Evolutionary conservation across 2,329 filamentous ascomycete genomes (phyloP).

Genomic region (Incumbomyces lentus): DNA sequence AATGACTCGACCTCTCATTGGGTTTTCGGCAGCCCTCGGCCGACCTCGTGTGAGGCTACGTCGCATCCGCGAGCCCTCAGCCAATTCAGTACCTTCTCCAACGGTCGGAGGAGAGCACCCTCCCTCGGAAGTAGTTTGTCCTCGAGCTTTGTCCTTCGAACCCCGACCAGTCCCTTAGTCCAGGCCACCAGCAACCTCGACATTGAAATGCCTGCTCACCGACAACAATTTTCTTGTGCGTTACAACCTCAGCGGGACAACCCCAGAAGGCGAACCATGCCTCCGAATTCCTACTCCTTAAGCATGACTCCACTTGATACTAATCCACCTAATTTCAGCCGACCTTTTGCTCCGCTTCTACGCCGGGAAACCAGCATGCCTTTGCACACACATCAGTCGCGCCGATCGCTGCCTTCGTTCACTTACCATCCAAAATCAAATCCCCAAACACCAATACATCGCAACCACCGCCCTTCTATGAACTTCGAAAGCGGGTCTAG

Average conservation of each 20-base stretch:
- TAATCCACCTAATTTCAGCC: conserved; percentile 29
- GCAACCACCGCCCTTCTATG: conserved; percentile 57
- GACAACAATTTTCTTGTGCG: conserved; percentile 46
- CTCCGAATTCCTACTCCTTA: conserved; percentile 48
- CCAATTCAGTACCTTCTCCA: not conserved
- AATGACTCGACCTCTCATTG: conserved; percentile 1
- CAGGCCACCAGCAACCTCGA: conserved; percentile 81
- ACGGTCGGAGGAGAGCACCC: conserved; percentile 33
- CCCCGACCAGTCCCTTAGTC: conserved; percentile 84
- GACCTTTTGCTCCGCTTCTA: conserved; percentile 31
- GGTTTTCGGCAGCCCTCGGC: not conserved
- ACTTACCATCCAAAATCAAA: conserved; percentile 36
- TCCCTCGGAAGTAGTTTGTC: conserved; percentile 63
- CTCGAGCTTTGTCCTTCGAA: conserved; percentile 71
- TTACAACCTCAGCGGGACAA: conserved; percentile 11
- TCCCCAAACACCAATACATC: conserved; percentile 43
- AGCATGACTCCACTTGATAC: conserved; percentile 30
- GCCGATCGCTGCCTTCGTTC: conserved; percentile 60
- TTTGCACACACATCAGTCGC: conserved; percentile 69
- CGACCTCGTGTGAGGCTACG: not conserved
- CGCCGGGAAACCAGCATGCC: conserved; percentile 53
- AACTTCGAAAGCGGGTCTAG: conserved; percentile 65
- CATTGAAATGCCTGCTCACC: conserved; percentile 50
- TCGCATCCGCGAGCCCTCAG: not conserved
- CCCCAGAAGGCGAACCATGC: conserved; percentile 61